phyloP scores from a whole-genome alignment of 140 eudicot genomes.

The Stevia rebaudiana region DNA sequence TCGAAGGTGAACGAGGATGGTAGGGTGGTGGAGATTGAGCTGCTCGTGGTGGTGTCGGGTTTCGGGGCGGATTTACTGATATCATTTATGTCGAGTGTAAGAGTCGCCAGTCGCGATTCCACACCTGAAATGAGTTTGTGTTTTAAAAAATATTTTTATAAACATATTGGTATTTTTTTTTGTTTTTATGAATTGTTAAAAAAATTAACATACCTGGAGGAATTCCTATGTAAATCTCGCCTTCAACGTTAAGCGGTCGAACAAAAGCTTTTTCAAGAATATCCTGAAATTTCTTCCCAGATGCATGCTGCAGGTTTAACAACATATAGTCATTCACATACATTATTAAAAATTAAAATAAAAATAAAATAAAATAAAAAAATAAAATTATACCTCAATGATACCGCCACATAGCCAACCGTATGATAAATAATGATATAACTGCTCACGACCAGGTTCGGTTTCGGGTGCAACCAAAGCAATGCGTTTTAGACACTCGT shows the following conservation, averaged over 20 bases:
- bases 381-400: slow-evolving; percentile 54
- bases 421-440: slow-evolving; percentile 81
- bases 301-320: slow-evolving; percentile 58
- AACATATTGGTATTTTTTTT: neutral
- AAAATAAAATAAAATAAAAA: neutral
- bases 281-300: slow-evolving; percentile 84
- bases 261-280: slow-evolving; percentile 88
- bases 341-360: neutral
- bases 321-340: neutral
- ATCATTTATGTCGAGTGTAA: slow-evolving; percentile 60
- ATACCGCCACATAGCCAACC: slow-evolving; percentile 98
- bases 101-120: slow-evolving; percentile 88
- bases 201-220: slow-evolving; percentile 64
- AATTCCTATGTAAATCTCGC: slow-evolving; percentile 92
- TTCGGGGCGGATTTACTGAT: slow-evolving; percentile 40
- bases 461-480: slow-evolving; percentile 58
- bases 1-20: slow-evolving; percentile 74
- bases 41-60: neutral
- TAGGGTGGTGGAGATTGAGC: slow-evolving; percentile 15
- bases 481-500: slow-evolving; percentile 64
- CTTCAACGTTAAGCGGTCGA: slow-evolving; percentile 73
- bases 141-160: neutral
- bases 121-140: slow-evolving; percentile 46
- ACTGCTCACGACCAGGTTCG: slow-evolving; percentile 74
- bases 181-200: neutral